phyloP scores from a whole-genome alignment of 495 filamentous ascomycete genomes.

The Aspergillus steynii region DNA sequence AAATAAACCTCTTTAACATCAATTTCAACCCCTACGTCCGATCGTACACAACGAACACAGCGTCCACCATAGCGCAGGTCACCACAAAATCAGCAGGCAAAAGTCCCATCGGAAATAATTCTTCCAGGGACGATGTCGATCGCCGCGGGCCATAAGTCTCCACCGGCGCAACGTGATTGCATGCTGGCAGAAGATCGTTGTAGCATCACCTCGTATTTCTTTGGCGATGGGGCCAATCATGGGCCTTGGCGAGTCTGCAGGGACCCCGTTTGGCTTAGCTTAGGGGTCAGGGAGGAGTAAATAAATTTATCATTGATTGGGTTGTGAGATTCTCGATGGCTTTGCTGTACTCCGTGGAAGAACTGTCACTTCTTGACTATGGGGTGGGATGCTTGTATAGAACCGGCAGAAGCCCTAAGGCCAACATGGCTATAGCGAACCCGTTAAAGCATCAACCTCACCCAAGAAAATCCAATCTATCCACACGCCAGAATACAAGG shows the following conservation, averaged over 20 bases:
- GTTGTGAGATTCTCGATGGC: not conserved
- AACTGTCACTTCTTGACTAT: not conserved
- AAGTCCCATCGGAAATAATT: not conserved
- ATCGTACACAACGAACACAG: too few species aligned
- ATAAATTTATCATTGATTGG: not conserved
- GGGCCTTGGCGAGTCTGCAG: not conserved
- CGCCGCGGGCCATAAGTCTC: not conserved
- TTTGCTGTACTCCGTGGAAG: not conserved
- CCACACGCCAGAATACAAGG: not conserved
- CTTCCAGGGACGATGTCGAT: not conserved
- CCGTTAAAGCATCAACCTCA: not conserved
- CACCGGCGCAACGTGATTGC: not conserved
- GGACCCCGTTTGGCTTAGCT: not conserved
- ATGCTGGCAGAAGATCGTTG: not conserved
- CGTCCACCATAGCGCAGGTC: too few species aligned
- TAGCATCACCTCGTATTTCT: not conserved
- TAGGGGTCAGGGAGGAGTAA: not conserved
- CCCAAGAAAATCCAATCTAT: not conserved
- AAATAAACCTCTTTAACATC: too few species aligned
- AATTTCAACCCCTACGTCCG: too few species aligned
- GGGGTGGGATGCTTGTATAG: not conserved
- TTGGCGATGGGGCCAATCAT: not conserved
- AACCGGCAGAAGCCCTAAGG: not conserved
- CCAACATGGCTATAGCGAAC: not conserved
- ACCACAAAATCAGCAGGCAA: not conserved